A percentile compares a stretch with the other conserved stretches of the same genome.
phyloP scores from a whole-genome alignment of 208 protist genomes.

The Herpetomonas samuelpessoai region DNA sequence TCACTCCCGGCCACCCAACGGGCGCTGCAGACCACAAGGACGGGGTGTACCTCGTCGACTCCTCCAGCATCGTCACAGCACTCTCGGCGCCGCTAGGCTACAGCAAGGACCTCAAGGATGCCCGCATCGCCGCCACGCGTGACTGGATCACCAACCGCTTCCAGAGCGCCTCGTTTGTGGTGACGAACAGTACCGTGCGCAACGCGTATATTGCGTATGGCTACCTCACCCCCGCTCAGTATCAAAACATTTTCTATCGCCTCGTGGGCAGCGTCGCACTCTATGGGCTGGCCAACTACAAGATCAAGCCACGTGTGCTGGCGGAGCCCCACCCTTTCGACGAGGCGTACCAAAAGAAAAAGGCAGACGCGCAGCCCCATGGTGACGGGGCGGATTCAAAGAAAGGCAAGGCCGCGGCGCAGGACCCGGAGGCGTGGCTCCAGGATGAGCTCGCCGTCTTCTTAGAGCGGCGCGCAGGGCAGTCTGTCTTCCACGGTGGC shows the following conservation, averaged over 20 bases:
- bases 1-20: background rate
- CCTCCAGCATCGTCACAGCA: conserved; percentile 40
- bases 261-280: conserved; percentile 50
- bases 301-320: conserved; percentile 36
- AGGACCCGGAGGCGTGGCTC: conserved; percentile 38
- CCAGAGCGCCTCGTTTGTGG: conserved; percentile 64
- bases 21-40: background rate
- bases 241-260: conserved; percentile 64
- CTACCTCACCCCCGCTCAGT: conserved; percentile 43
- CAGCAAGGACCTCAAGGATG: conserved; percentile 39
- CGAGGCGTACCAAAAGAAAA: conserved; percentile 3
- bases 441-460: conserved; percentile 45
- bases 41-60: conserved; percentile 62
- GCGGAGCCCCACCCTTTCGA: conserved; percentile 17
- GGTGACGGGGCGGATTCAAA: background rate
- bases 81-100: conserved; percentile 55
- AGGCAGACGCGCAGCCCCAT: background rate
- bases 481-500: conserved; percentile 64
- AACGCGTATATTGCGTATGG: conserved; percentile 59
- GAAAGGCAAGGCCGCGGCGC: conserved; percentile 9
- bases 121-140: conserved; percentile 39
- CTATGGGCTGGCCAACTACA: conserved; percentile 46
- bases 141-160: conserved; percentile 74
- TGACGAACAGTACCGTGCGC: conserved; percentile 53
- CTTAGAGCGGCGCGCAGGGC: conserved; percentile 18